Base-by-base conservation (phyloP, 1,284 basidiomycete species). In the Puccinia horiana region DNA sequence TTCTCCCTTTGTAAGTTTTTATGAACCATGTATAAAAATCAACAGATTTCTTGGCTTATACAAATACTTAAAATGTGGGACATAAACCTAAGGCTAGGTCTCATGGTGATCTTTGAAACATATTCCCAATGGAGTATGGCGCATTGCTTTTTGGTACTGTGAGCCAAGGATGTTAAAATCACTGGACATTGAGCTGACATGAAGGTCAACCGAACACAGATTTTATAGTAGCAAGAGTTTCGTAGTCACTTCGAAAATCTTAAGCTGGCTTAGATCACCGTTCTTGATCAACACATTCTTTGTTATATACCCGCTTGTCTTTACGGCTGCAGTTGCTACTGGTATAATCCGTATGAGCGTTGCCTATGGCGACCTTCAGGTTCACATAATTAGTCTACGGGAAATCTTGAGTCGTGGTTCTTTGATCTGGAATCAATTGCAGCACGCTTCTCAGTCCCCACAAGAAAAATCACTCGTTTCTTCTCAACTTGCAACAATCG, bases 61-160 rank as follows among this genome's bases (percentile, higher is more conserved):
- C 65, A 29, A 23, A 69, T 69, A 0, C 12, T 47, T 69, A 0
- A n/a, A 42, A 14, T n/a, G n/a, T n/a, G n/a, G n/a, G 26, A 29
- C 20, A 44, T 26, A 26, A 8, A 5, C 44, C 47, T 37, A 44
- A 69, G 65, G 23, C 47, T 69, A 69, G 65, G 40, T 14, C 40
- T 69, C n/a, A 44, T 69, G 65, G 26, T 44, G 20, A 47, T 69
- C 4, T 69, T 69, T 29, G 29, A 69, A 5, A 69, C 12, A 1
- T 69, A 47, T 20, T 44, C 65, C 42, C 47, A 69, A 44, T 69
- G 65, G 65, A 44, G 65, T 16, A 69, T 69, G 40, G 12, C 65
- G 2, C 65, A 69, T 47, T 69, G 65, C 65, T 69, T 69, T 47
- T 69, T 69, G 37, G 42, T n/a, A 1, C 65, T 69, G 65, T 69